phyloP scores from a whole-genome alignment of 805 yeast genomes.

The Ogataea pignaliae region DNA sequence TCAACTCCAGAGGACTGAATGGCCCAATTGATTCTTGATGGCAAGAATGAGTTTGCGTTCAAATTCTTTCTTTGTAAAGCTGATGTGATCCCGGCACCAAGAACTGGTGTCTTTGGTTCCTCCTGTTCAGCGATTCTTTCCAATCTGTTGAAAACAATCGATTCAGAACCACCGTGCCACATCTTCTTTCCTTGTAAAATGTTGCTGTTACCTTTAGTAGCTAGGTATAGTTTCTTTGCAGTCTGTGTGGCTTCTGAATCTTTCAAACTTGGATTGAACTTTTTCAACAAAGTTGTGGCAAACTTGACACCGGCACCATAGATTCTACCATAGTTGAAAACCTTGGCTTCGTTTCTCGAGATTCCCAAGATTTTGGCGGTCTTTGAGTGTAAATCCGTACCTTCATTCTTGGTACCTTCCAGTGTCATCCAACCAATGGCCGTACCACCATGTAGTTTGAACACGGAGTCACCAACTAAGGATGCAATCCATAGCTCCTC shows the following conservation, averaged over 20 bases:
- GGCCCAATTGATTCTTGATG: constrained; percentile 95
- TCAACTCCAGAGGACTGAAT: constrained; percentile 98
- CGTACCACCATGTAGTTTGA: constrained; percentile 89
- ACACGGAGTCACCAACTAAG: constrained; percentile 85
- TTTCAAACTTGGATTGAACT: constrained; percentile 67
- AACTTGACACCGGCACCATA: constrained; percentile 96
- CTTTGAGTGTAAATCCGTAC: constrained; percentile 92
- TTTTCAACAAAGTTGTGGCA: constrained; percentile 78
- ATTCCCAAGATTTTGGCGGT: constrained; percentile 90
- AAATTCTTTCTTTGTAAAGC: constrained; percentile 70
- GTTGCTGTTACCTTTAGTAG: constrained; percentile 71
- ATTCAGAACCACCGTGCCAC: constrained; percentile 92
- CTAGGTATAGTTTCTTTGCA: constrained; percentile 66
- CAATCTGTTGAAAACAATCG: constrained; percentile 81
- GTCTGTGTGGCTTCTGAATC: constrained; percentile 61
- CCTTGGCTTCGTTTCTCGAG: constrained; percentile 85
- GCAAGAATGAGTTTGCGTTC: constrained; percentile 61
- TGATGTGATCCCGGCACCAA: constrained; percentile 90
- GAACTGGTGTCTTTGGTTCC: constrained; percentile 80
- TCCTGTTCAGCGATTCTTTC: constrained; percentile 83
- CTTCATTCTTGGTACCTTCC: constrained; percentile 88
- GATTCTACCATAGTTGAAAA: constrained; percentile 94
- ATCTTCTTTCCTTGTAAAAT: constrained; percentile 22
- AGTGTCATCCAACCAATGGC: constrained; percentile 99
- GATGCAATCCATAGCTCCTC: constrained; percentile 99